These are phyloP conservation scores for Papiliotrema flavescens DNA, from an alignment of 1,284 basidiomycete genomes.

Conservation along the genomic window DNA sequence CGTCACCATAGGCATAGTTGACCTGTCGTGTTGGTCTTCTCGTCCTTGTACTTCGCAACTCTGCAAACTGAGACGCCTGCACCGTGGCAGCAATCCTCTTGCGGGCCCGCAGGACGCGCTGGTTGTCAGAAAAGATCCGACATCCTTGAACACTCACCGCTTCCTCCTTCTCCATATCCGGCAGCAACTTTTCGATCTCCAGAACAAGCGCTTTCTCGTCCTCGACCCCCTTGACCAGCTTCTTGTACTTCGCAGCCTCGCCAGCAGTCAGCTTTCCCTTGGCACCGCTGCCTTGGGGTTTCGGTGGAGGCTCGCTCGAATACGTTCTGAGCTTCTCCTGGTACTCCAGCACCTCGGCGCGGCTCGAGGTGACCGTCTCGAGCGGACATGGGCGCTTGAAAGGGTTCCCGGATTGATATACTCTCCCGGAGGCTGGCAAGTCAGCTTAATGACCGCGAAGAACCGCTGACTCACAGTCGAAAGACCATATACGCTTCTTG, in stretches of 20 bases:
- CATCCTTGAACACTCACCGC: slow-evolving; percentile 15
- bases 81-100: slow-evolving; percentile 22
- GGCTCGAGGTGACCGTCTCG: slow-evolving; percentile 23
- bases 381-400: slow-evolving; percentile 48
- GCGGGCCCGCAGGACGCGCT: slow-evolving; percentile 28
- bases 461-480: slow-evolving; percentile 37
- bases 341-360: slow-evolving; percentile 26
- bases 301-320: slow-evolving; percentile 10
- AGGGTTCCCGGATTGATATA: slow-evolving; percentile 47
- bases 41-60: slow-evolving; percentile 37
- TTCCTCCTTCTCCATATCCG: slow-evolving; percentile 42
- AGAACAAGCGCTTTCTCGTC: slow-evolving; percentile 33
- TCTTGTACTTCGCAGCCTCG: slow-evolving; percentile 14
- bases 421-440: slow-evolving; percentile 30
- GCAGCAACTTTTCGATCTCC: slow-evolving; percentile 25
- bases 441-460: background rate
- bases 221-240: slow-evolving; percentile 30
- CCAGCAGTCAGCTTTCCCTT: slow-evolving; percentile 20
- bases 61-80: slow-evolving; percentile 31
- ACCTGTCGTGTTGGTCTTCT: slow-evolving; percentile 31
- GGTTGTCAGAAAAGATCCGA: background rate
- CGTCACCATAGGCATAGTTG: slow-evolving; percentile 39
- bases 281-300: slow-evolving; percentile 14
- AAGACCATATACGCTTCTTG: slow-evolving; percentile 43
- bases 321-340: slow-evolving; percentile 20